Percentiles rank a stretch among this genome's conserved stretches.
These are phyloP conservation scores for Cicer pinnatifidum DNA, from an alignment of 306 rosid genomes.

Conservation along the genomic window DNA sequence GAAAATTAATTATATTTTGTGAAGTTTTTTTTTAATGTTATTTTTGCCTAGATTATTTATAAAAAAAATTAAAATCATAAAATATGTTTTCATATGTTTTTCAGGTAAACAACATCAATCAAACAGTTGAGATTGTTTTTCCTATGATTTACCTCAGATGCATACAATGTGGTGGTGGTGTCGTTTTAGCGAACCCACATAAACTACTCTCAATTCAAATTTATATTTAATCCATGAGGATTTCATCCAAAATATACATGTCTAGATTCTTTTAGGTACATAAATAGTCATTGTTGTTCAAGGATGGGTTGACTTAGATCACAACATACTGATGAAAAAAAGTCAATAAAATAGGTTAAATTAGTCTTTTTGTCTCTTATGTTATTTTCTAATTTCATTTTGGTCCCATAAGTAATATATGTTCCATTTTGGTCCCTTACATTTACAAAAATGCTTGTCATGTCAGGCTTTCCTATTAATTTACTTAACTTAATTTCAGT, in stretches of 20 bases:
- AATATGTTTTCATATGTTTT: not conserved
- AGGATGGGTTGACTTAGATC: not conserved
- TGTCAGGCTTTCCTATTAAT: too few species aligned
- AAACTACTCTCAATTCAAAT: not conserved
- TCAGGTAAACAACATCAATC: not conserved
- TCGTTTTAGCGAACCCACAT: not conserved
- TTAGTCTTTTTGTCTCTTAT: too few species aligned
- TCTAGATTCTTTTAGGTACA: too few species aligned
- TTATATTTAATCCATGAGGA: not conserved
- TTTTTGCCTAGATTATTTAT: not conserved
- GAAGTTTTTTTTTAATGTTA: not conserved
- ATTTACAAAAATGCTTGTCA: too few species aligned
- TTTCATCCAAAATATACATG: not conserved
- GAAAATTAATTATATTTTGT: not conserved
- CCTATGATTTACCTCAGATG: not conserved
- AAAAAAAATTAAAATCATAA: not conserved
- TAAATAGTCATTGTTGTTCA: not conserved
- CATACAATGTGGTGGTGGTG: constrained; percentile 11
- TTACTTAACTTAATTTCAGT: too few species aligned
- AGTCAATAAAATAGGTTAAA: too few species aligned
- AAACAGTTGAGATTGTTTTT: not conserved
- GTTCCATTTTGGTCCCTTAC: too few species aligned
- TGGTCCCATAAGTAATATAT: too few species aligned
- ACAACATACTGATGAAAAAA: too few species aligned
- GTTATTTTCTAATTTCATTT: too few species aligned